A percentile compares a stretch with the other conserved stretches of the same genome.
phyloP scores from a whole-genome alignment of 2,329 filamentous ascomycete genomes.

The Allantophomopsis cytisporea region DNA sequence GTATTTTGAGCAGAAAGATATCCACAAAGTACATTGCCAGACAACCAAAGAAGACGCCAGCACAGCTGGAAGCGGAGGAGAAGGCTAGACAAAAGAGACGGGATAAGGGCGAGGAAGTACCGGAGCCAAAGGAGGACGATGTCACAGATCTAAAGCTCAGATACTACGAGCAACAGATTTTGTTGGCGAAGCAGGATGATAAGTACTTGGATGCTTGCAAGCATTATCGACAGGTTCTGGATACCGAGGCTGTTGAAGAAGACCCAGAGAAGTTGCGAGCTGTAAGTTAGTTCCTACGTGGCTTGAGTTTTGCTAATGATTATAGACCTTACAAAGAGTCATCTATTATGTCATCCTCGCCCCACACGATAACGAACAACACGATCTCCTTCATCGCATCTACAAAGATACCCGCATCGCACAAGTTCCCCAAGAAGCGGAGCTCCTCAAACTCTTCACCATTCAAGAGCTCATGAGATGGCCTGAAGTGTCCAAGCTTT shows the following conservation, averaged over 20 bases:
- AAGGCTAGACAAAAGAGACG: constrained; percentile 81
- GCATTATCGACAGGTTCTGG: constrained; percentile 90
- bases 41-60: constrained; percentile 79
- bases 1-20: constrained; percentile 91
- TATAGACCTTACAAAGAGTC: constrained; percentile 76
- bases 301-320: constrained; percentile 6
- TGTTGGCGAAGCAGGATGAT: constrained; percentile 87
- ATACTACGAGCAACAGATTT: constrained; percentile 97
- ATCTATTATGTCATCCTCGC: constrained; percentile 97
- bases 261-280: constrained; percentile 76
- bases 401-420: constrained; percentile 72
- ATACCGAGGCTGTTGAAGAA: constrained; percentile 90
- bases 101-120: constrained; percentile 65
- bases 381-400: constrained; percentile 89
- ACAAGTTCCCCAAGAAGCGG: constrained; percentile 65
- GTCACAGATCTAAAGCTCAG: constrained; percentile 91
- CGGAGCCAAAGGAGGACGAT: constrained; percentile 69
- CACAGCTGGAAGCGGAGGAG: constrained; percentile 81
- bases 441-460: constrained; percentile 88
- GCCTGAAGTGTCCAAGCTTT: constrained; percentile 83
- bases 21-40: constrained; percentile 84
- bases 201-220: constrained; percentile 98
- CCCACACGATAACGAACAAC: constrained; percentile 96
- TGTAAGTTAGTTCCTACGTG: constrained; percentile 34
- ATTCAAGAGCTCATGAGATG: constrained; percentile 96